These are phyloP conservation scores for Phylloporus rhodoxanthus DNA, from an alignment of 768 basidiomycete species.

Conservation along the genomic window DNA sequence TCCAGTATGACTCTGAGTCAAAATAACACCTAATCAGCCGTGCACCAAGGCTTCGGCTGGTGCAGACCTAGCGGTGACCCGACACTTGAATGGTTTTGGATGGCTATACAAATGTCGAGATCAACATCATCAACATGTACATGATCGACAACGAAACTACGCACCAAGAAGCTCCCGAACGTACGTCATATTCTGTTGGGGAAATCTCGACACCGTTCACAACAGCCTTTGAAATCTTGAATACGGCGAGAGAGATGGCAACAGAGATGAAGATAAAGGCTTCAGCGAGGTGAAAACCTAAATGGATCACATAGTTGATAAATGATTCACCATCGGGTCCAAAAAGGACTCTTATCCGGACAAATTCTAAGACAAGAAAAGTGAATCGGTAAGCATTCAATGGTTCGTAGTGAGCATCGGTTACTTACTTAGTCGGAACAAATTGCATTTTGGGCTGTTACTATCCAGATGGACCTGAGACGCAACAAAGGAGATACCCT, in stretches of 20 bases:
- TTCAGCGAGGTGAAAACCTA: slow-evolving; percentile 29
- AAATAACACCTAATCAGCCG: not conserved
- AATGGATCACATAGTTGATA: too few relatives aligned
- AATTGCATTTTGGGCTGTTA: too few relatives aligned
- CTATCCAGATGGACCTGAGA: too few relatives aligned
- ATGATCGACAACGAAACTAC: slow-evolving; percentile 5
- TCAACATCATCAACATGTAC: not conserved
- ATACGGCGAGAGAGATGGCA: slow-evolving; percentile 40
- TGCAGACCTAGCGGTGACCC: slow-evolving; percentile 47
- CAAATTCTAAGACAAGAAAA: slow-evolving; percentile 10
- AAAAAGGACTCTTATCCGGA: slow-evolving; percentile 8
- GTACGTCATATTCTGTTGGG: slow-evolving; percentile 39
- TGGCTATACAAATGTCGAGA: slow-evolving; percentile 25
- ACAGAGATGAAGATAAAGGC: slow-evolving; percentile 22
- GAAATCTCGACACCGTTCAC: slow-evolving; percentile 39
- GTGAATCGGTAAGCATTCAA: not conserved
- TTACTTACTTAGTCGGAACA: too few relatives aligned
- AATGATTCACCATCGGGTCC: not conserved
- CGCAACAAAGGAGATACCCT: too few relatives aligned
- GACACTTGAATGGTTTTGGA: slow-evolving; percentile 51
- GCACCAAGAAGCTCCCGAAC: slow-evolving; percentile 42
- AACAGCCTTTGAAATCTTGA: slow-evolving; percentile 38
- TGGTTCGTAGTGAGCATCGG: too few relatives aligned
- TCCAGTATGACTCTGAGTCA: too few relatives aligned
- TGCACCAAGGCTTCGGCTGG: slow-evolving; percentile 24